Evolutionary conservation across 164 flowering plant species (phyloP), one percentile per base, ranked within the genome.

Genomic region (Vitis riparia): DNA sequence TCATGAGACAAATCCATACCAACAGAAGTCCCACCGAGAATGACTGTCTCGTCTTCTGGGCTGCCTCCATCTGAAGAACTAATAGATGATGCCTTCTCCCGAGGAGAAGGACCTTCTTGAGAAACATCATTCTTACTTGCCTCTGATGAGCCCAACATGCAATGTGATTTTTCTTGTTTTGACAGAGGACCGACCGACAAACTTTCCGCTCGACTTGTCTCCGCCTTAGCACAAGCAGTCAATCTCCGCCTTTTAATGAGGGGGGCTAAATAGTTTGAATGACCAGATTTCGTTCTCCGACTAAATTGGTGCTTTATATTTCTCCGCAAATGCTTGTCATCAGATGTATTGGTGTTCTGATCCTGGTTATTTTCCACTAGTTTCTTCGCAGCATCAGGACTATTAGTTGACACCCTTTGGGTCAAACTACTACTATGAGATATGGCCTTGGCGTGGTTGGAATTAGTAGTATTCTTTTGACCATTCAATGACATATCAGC

Each of bases 161-260:
- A 51, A 63, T n/a, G 50, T 15, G 60, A 51, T 17, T 65, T 68
- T 56, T 63, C 65, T 70, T 78, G 69, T 55, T 81, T 81, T 19
- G 65, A 53, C 30, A 10, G 44, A 3, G 66, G 60, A 9, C 30
- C 76, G 13, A 10, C 57, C 2, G 77, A 55, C 52, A 64, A 65
- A 53, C n/a, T 53, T 53, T 70, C 57, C 30, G 62, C 49, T 32
- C 16, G 51, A 15, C 65, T 66, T n/a, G 58, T 68, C 65, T 80
- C 81, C 32, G 71, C 68, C 53, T 71, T 64, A 61, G 51, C 68
- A 81, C 88, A 80, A 68, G 82, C 77, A 66, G 71, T 75, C 69
- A 85, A 65, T 70, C 77, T 82, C 59, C 78, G 72, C 19, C 83
- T 59, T 67, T 89, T 88, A 11, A 65, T 53, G 6, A 62, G 52